Evolutionary conservation across 345 rosid genomes (phyloP).

Genomic region (Brassica rapa): DNA sequence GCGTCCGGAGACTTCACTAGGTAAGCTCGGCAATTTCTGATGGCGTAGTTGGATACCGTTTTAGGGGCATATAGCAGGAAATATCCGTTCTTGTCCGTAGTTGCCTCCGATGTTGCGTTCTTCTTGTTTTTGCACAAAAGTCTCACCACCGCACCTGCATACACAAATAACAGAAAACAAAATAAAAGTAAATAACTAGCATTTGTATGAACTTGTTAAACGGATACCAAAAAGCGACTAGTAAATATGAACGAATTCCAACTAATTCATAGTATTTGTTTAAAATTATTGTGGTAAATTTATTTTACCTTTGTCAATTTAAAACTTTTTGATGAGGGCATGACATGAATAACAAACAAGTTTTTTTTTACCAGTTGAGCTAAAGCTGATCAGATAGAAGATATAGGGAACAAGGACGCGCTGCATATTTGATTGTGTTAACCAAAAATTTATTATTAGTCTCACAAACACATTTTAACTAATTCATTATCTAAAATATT

Average conservation of each 20-base stretch:
- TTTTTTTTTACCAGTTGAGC: neutral
- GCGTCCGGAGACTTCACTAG: slow-evolving; percentile 50
- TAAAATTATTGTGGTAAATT: neutral
- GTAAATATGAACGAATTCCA: neutral
- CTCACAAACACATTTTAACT: neutral
- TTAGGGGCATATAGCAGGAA: slow-evolving; percentile 63
- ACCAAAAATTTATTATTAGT: neutral
- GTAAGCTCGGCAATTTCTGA: slow-evolving; percentile 61
- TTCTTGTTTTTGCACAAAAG: slow-evolving; percentile 68
- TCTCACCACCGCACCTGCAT: slow-evolving; percentile 68
- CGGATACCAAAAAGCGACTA: neutral
- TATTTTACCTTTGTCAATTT: neutral
- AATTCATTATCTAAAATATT: neutral
- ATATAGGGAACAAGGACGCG: too few species aligned
- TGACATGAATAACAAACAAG: neutral
- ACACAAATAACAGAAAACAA: neutral
- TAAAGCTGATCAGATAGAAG: neutral
- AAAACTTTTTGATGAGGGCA: neutral
- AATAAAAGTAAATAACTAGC: neutral
- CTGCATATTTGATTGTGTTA: neutral
- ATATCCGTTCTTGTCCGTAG: slow-evolving; percentile 79
- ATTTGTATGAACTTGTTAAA: neutral
- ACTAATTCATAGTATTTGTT: neutral
- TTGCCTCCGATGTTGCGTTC: slow-evolving; percentile 35
- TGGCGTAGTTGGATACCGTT: slow-evolving; percentile 63